Base-by-base conservation (phyloP, 2,329 filamentous ascomycete species). In the Zasmidium angulare region DNA sequence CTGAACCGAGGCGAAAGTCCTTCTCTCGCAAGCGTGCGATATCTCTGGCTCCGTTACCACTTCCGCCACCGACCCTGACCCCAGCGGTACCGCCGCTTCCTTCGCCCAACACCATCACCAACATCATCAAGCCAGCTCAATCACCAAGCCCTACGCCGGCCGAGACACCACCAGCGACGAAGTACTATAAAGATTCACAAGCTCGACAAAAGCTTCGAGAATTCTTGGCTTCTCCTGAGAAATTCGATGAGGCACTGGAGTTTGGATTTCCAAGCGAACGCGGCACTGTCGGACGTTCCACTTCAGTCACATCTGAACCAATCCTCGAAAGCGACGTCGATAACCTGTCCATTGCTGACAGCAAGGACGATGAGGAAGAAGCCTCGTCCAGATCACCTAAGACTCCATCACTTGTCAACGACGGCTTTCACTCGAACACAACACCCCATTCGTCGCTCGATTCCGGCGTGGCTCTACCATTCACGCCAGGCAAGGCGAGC, bases 211-310 rank as follows among this genome's bases (percentile, higher is more conserved):
- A 96, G 76, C 80, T 98, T 20, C 87, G 92, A 12, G 86, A 91
- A 6, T 96, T 93, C 69, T 84, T 96, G 20, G 89, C 90, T 7
- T 96, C 92, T 1, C 89, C 93, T 0, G 90, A 96, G 66, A 96
- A 96, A 72, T 98, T 98, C 68, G 93, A 98, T 72, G 93, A 98
- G 75, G 92, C 91, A 1, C 85, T 98, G 54, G 90, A 96, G 72
- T 97, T 96, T 75, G 93, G 93, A 0, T 98, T 97, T 68, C 91
- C 92, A 4, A 50, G 53, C 11, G 56, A 63, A 19, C 53, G 47
- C 24, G 50, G 49, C 20, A 54, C 50, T 17, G 52, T 12, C 10
- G 17, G 46, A 46, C 59, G 46, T 17, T 50, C 55, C 26, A 49
- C 26, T 9, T 58, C 70, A 31, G 62, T 62, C 11, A 55, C 68